Base-by-base conservation (phyloP, 345 rosid species). In the Dipteronia dyeriana region DNA sequence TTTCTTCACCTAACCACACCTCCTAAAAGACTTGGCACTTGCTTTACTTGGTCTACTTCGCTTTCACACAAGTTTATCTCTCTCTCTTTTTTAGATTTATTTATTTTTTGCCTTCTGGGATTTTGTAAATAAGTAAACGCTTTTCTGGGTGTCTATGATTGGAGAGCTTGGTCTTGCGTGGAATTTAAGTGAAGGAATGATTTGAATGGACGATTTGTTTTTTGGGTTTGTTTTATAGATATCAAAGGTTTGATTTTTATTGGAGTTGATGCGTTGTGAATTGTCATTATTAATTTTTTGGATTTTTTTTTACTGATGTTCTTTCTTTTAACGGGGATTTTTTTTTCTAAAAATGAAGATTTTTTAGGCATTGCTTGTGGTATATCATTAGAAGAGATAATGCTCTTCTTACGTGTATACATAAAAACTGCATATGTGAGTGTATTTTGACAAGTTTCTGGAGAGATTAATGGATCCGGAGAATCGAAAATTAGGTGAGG, bases 391-490 rank as follows among this genome's bases (percentile, higher is more conserved):
- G n/a, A 16, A 56, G 71, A 62, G 74, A 34, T 66, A 23, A 49
- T 23, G 53, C 8, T 38, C 25, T 31, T 31, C 7, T 41, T 80
- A 39, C 25, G 62, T 66, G 62, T 19, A 34, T 22, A 56, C 56
- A n/a, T 51, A 19, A 31, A 23, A 23, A 45, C 65, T 66, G 45
- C 59, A 59, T 51, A 7, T 74, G 6, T 70, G 16, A 20, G 14
- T 51, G 20, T 47, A 23, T 70, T 65, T 70, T 19, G 43, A 26
- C 14, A 47, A 70, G 70, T 5, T 61, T 76, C 73, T 77, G 68
- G 57, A 17, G 22, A 54, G 62, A 80, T 73, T 68, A 79, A 88
- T 90, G 93, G 91, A 85, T 59, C 63, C 29, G 22, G 82, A 70
- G 70, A 47, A 61, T 68, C 61, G 10, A 54, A 59, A 60, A 61